Evolutionary conservation across 768 basidiomycete genomes (phyloP), one percentile per base, ranked within the genome.

Genomic region (Boletus rex-veris): DNA sequence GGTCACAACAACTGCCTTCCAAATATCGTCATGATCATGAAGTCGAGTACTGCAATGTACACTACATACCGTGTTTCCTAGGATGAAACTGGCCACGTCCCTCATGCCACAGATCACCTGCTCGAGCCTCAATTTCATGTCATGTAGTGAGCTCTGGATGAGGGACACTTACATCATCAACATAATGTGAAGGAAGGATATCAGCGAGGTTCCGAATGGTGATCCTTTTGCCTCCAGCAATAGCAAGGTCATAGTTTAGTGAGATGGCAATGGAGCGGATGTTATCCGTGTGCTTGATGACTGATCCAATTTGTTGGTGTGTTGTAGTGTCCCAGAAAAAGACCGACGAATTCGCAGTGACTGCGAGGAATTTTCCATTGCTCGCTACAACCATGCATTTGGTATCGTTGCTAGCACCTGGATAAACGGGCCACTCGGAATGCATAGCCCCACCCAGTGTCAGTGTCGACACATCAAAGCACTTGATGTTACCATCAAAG

Each of bases 201-300:
- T 31, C 50, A 19, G 15, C 6, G 12, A 60, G 53, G n/a, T 37
- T 45, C 26, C 38, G 44, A 36, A 56, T 28, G 14, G 46, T 45
- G 39, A 45, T 45, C 4, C 36, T 42, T 26, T 55, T 45, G 8
- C 48, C 50, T 33, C 49, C 58, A 11, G 49, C 50, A 0, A 30
- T 38, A 6, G 44, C 60, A 15, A 61, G 45, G 9, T 26, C 24
- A 24, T 57, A 51, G 18, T 61, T 26, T n/a, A 24, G 36, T 14
- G 59, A 57, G 31, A 61, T 53, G 9, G 48, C 11, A 10, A 61
- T 53, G 38, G 45, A 57, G n/a, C n/a, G 9, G 18, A 58, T 40
- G n/a, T 5, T 7, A 19, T 52, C 41, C 7, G 28, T 24, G n/a
- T 60, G 41, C 4, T 50, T 48, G n/a, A 60, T 41, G 30, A 53